Percentiles rank a stretch among this genome's conserved stretches.
Evolutionary conservation across 345 rosid genomes (phyloP).

Genomic region (Rhodamnia rubescens): DNA sequence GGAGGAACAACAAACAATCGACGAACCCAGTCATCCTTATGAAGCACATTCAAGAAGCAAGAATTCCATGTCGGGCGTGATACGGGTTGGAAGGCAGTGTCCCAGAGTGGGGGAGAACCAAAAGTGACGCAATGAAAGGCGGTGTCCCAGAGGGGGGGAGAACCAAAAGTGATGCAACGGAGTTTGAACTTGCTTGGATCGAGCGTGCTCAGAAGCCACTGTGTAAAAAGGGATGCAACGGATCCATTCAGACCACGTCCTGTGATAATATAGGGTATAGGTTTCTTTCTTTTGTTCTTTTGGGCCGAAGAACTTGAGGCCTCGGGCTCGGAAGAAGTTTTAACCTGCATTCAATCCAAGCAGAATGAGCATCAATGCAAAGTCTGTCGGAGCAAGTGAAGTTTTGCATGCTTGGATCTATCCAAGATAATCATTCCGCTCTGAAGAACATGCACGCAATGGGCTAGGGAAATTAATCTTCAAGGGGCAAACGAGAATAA

Average conservation of each 20-base stretch:
- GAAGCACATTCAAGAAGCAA: slow-evolving; percentile 45
- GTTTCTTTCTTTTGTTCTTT: too few relatives aligned
- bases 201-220: slow-evolving; percentile 40
- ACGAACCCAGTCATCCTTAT: slow-evolving; percentile 11
- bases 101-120: slow-evolving; percentile 50
- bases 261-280: slow-evolving; percentile 18
- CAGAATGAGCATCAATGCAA: not conserved
- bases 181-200: slow-evolving; percentile 2
- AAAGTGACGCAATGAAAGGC: slow-evolving; percentile 30
- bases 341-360: not conserved
- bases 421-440: not conserved
- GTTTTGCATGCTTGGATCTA: too few relatives aligned
- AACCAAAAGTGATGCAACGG: slow-evolving; percentile 51
- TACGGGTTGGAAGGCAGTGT: slow-evolving; percentile 21
- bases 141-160: slow-evolving; percentile 38
- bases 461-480: not conserved
- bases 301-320: too few relatives aligned
- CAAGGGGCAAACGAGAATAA: not conserved
- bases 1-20: not conserved
- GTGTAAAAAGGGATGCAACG: slow-evolving; percentile 54
- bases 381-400: too few relatives aligned
- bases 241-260: slow-evolving; percentile 58
- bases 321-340: not conserved
- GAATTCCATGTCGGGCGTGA: slow-evolving; percentile 27
- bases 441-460: not conserved